Percentiles rank a stretch among this genome's conserved stretches.
Evolutionary conservation across 768 basidiomycete genomes (phyloP).

Genomic region (Psilocybe sp.): DNA sequence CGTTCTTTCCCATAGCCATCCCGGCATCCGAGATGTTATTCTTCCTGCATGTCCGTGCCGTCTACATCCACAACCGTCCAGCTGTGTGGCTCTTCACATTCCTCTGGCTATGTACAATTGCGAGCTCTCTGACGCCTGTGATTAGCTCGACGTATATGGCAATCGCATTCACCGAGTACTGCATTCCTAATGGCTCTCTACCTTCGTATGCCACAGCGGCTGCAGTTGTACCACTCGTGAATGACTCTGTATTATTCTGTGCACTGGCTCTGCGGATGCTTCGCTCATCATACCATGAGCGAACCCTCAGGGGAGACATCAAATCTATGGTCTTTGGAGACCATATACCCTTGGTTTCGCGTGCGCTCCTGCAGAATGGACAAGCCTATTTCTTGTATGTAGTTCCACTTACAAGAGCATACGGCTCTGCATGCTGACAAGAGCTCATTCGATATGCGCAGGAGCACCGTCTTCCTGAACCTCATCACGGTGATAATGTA

Average conservation of each 20-base stretch:
- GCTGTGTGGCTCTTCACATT: slow-evolving; percentile 6
- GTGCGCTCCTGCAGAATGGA: too few relatives aligned
- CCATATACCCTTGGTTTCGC: slow-evolving; percentile 21
- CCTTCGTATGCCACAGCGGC: slow-evolving; percentile 12
- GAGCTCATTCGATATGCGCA: background rate
- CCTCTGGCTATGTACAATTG: slow-evolving; percentile 6
- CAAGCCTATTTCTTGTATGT: slow-evolving; percentile 30
- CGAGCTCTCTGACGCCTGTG: background rate
- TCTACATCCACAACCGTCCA: slow-evolving; percentile 8
- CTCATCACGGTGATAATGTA: slow-evolving; percentile 8
- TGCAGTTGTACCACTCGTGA: too few relatives aligned
- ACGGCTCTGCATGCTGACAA: too few relatives aligned
- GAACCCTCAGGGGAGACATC: background rate
- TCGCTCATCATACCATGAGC: slow-evolving; percentile 2
- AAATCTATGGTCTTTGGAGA: slow-evolving; percentile 14
- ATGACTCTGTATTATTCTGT: slow-evolving; percentile 28
- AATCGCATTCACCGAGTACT: slow-evolving; percentile 11
- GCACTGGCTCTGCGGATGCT: slow-evolving; percentile 27
- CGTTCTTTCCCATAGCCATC: slow-evolving; percentile 5
- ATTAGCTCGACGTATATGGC: background rate
- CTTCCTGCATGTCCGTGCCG: slow-evolving; percentile 12
- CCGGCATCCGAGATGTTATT: slow-evolving; percentile 8
- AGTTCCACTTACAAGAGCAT: too few relatives aligned
- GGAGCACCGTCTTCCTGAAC: slow-evolving; percentile 10
- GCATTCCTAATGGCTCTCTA: slow-evolving; percentile 5